These are phyloP conservation scores for Yarrowia sp. DNA, from an alignment of 805 yeast genomes.

Conservation along the genomic window DNA sequence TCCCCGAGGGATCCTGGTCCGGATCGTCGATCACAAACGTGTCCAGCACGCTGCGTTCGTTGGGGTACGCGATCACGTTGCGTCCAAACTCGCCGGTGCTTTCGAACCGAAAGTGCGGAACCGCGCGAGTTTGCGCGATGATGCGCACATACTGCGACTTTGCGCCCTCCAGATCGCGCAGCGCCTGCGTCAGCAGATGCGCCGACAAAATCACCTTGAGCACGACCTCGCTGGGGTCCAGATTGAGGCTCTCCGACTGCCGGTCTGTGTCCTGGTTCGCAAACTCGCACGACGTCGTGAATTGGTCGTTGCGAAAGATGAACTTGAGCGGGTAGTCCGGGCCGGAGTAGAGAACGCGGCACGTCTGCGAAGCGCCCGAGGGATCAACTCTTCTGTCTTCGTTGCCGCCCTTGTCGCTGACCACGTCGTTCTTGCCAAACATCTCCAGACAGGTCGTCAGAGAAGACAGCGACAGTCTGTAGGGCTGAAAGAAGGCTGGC, in stretches of 20 bases:
- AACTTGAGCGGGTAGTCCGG: constrained; percentile 54
- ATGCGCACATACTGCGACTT: constrained; percentile 49
- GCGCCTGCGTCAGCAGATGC: constrained; percentile 50
- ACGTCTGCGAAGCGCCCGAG: constrained; percentile 31
- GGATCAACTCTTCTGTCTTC: background rate
- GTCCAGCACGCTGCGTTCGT: constrained; percentile 59
- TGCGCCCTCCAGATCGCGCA: constrained; percentile 57
- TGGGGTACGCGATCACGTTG: constrained; percentile 65
- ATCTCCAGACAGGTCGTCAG: constrained; percentile 35
- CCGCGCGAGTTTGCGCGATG: constrained; percentile 37
- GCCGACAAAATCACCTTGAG: constrained; percentile 56
- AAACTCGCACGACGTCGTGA: constrained; percentile 58
- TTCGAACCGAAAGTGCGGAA: constrained; percentile 52
- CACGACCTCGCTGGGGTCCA: constrained; percentile 46
- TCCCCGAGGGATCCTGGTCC: constrained; percentile 30
- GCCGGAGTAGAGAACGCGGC: constrained; percentile 48
- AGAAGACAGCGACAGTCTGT: constrained; percentile 31
- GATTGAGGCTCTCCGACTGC: constrained; percentile 39
- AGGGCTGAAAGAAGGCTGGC: constrained; percentile 12
- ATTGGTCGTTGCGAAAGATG: constrained; percentile 52
- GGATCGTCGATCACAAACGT: constrained; percentile 47
- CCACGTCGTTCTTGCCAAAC: constrained; percentile 28
- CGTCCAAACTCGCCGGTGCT: constrained; percentile 74
- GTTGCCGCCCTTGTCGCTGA: background rate
- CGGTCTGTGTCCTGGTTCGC: constrained; percentile 44